Conservation (phyloP, 2,329 filamentous ascomycete genomes). For the Fusarium lateritium region DNA sequence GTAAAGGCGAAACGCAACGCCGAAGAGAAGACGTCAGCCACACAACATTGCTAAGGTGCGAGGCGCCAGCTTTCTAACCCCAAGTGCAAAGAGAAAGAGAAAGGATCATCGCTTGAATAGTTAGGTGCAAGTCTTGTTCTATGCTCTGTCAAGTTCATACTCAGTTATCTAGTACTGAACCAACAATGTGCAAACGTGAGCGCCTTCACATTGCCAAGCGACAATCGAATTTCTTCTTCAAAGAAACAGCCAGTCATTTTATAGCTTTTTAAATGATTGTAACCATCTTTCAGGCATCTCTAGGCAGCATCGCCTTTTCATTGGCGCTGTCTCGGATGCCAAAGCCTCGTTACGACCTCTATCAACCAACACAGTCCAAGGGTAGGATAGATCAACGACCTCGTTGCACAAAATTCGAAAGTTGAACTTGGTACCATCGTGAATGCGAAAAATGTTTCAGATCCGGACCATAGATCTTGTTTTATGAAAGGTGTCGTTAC, state of each 20-base stretch:
- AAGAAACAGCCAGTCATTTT: neutral
- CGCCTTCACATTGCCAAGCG: neutral
- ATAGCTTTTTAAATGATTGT: fast-evolving
- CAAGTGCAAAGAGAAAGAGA: too few species aligned
- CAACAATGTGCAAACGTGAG: neutral
- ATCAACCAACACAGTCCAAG: neutral
- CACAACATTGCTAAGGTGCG: too few species aligned
- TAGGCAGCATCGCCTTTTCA: constrained; percentile 1
- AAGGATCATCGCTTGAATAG: too few species aligned
- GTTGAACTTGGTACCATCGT: neutral
- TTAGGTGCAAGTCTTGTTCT: too few species aligned
- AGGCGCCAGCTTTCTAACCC: too few species aligned
- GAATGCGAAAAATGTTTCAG: neutral
- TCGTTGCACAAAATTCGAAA: neutral
- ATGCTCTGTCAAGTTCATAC: too few species aligned
- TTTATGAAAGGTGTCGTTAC: neutral
- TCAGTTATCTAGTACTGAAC: too few species aligned
- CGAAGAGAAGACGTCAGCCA: too few species aligned
- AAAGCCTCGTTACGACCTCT: neutral
- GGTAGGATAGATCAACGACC: neutral
- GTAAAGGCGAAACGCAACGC: too few species aligned
- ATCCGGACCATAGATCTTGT: neutral
- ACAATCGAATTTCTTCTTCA: neutral
- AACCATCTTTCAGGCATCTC: neutral
- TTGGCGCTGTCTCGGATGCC: neutral